These are phyloP conservation scores for Penicillium sp. DNA, from an alignment of 2,329 filamentous ascomycete genomes.

Conservation along the genomic window DNA sequence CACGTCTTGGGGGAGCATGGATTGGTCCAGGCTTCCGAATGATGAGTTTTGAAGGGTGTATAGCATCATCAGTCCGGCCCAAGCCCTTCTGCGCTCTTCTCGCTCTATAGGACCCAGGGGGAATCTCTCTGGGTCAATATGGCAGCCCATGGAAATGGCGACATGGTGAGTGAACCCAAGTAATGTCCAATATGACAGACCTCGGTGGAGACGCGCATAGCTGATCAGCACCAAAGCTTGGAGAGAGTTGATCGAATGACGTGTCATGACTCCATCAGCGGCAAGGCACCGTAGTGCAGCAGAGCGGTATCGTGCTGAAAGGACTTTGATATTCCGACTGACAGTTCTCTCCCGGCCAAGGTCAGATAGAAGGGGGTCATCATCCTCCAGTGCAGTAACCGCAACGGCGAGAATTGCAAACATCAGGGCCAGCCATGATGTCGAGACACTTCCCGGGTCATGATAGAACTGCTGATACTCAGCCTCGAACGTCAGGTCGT, in stretches of 20 bases:
- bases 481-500: slow-evolving; percentile 45
- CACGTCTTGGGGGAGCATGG: slow-evolving; percentile 32
- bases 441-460: slow-evolving; percentile 39
- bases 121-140: slow-evolving; percentile 46
- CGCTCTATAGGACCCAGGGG: slow-evolving; percentile 39
- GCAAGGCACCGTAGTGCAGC: slow-evolving; percentile 44
- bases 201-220: slow-evolving; percentile 43
- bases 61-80: slow-evolving; percentile 47
- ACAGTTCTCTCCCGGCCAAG: slow-evolving; percentile 41
- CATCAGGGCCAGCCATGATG: slow-evolving; percentile 45
- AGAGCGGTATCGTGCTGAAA: slow-evolving; percentile 43
- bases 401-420: slow-evolving; percentile 46
- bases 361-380: slow-evolving; percentile 41
- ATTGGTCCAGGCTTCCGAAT: slow-evolving; percentile 40
- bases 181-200: slow-evolving; percentile 44
- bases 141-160: slow-evolving; percentile 47
- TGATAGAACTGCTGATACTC: slow-evolving; percentile 45
- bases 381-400: slow-evolving; percentile 41
- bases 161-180: slow-evolving; percentile 46
- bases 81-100: slow-evolving; percentile 45
- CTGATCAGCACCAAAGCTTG: slow-evolving; percentile 46
- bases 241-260: slow-evolving; percentile 45
- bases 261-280: slow-evolving; percentile 43
- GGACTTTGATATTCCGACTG: slow-evolving; percentile 40
- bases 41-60: slow-evolving; percentile 45